Percentiles rank a stretch among this genome's conserved stretches.
phyloP scores from a whole-genome alignment of 1,139 yeast species.

The Hansenula sp. region DNA sequence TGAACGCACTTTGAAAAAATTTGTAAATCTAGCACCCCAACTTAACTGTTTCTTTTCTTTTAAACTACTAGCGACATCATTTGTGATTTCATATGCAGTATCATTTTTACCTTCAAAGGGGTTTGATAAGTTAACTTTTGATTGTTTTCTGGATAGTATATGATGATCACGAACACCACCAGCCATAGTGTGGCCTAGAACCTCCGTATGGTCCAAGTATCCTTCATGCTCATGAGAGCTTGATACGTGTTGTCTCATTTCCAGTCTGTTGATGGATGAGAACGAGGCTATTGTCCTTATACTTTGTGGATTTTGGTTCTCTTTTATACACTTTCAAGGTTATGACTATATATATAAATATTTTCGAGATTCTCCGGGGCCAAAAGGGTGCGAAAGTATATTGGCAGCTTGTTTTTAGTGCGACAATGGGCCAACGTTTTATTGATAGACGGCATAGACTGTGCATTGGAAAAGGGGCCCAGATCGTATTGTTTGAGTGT shows the following conservation, averaged over 20 bases:
- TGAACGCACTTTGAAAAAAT: constrained; percentile 10
- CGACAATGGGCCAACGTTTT: no score
- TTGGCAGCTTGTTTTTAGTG: no score
- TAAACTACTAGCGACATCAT: not conserved
- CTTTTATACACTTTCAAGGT: no score
- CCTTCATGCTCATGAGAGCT: not conserved
- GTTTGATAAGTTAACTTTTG: not conserved
- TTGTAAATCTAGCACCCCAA: not conserved
- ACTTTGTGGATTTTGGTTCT: no score
- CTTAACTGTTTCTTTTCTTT: not conserved
- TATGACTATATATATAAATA: no score
- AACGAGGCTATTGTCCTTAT: no score
- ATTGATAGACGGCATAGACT: no score
- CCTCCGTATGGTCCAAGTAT: constrained; percentile 14
- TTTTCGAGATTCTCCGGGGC: no score
- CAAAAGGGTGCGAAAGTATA: no score
- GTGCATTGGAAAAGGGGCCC: no score
- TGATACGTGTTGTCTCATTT: not conserved
- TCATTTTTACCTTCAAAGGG: not conserved
- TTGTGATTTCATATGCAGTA: not conserved
- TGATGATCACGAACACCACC: constrained; percentile 13
- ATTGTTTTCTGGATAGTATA: constrained; percentile 1
- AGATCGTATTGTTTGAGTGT: no score
- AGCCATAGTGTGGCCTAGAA: constrained; percentile 16
- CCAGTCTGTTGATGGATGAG: no score